These are phyloP conservation scores for Rhynchospora tenuis DNA, from an alignment of 176 grass and related monocot genomes.

Conservation along the genomic window DNA sequence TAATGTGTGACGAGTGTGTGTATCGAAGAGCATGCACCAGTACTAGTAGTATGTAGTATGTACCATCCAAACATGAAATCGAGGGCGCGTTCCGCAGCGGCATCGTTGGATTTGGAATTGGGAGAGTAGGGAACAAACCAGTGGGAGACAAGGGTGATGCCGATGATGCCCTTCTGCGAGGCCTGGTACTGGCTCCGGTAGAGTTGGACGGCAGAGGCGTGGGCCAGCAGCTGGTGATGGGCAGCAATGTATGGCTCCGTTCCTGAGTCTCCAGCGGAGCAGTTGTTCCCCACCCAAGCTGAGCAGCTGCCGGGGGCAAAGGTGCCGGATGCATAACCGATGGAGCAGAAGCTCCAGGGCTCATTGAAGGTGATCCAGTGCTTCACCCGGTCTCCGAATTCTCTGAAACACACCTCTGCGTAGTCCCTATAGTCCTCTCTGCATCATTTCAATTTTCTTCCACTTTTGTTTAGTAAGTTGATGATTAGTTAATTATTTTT, in stretches of 20 bases:
- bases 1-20: too few relatives aligned
- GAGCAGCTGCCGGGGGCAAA: slow-evolving; percentile 44
- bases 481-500: too few relatives aligned
- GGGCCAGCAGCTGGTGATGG: slow-evolving; percentile 57
- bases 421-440: slow-evolving; percentile 55
- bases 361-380: slow-evolving; percentile 70
- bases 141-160: slow-evolving; percentile 39
- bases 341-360: slow-evolving; percentile 27
- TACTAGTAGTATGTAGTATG: too few relatives aligned
- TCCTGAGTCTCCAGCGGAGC: slow-evolving; percentile 34
- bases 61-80: slow-evolving; percentile 78
- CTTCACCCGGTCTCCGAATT: slow-evolving; percentile 58
- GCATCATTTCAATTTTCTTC: neutral
- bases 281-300: slow-evolving; percentile 17
- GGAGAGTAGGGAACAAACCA: slow-evolving; percentile 50
- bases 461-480: too few relatives aligned
- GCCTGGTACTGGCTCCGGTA: slow-evolving; percentile 54
- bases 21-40: too few relatives aligned
- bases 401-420: slow-evolving; percentile 50
- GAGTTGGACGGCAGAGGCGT: slow-evolving; percentile 28
- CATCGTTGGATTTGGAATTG: slow-evolving; percentile 28
- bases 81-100: slow-evolving; percentile 30
- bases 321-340: neutral
- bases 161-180: slow-evolving; percentile 40
- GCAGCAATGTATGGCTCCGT: slow-evolving; percentile 49